A percentile compares a stretch with the other conserved stretches of the same genome.
Evolutionary conservation across 2,329 filamentous ascomycete genomes (phyloP).

Genomic region (Sporothrix globosa): DNA sequence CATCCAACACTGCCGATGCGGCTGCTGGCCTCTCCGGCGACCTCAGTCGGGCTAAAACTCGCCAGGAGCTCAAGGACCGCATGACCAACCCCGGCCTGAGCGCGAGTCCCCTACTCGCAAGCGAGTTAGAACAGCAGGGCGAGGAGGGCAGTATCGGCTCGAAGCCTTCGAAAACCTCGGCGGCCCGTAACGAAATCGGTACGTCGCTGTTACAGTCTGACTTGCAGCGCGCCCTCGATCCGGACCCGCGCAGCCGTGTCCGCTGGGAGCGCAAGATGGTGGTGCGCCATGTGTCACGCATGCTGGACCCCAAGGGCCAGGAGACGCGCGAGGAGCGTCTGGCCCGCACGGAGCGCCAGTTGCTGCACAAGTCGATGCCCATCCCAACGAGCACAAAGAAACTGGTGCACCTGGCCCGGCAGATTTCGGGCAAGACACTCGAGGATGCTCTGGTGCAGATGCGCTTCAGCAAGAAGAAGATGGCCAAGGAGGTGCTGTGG

Average conservation of each 20-base stretch:
- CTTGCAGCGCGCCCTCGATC: constrained; percentile 70
- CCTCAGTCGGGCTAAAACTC: constrained; percentile 41
- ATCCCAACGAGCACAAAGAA: constrained; percentile 92
- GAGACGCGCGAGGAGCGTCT: constrained; percentile 66
- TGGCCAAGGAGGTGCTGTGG: constrained; percentile 75
- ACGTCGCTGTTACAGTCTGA: constrained; percentile 51
- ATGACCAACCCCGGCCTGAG: constrained; percentile 50
- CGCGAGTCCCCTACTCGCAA: constrained; percentile 65
- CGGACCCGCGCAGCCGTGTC: constrained; percentile 69
- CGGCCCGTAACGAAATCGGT: constrained; percentile 36
- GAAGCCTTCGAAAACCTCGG: not conserved
- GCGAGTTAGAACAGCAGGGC: constrained; percentile 50
- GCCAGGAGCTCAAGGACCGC: constrained; percentile 49
- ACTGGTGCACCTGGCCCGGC: constrained; percentile 78
- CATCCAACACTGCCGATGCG: constrained; percentile 3
- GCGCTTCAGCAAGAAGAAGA: constrained; percentile 93
- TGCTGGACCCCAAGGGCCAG: constrained; percentile 62
- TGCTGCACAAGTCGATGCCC: constrained; percentile 64
- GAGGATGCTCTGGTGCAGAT: constrained; percentile 94
- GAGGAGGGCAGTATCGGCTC: constrained; percentile 45
- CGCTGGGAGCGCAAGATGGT: constrained; percentile 85
- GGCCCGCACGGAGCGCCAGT: constrained; percentile 62
- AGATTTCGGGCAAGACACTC: constrained; percentile 91
- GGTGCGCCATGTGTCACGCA: constrained; percentile 70
- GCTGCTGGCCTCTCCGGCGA: constrained; percentile 37